Conservation (phyloP, 371 early-diverging fungal genomes). For the Thermomucor indicae-seudaticae region DNA sequence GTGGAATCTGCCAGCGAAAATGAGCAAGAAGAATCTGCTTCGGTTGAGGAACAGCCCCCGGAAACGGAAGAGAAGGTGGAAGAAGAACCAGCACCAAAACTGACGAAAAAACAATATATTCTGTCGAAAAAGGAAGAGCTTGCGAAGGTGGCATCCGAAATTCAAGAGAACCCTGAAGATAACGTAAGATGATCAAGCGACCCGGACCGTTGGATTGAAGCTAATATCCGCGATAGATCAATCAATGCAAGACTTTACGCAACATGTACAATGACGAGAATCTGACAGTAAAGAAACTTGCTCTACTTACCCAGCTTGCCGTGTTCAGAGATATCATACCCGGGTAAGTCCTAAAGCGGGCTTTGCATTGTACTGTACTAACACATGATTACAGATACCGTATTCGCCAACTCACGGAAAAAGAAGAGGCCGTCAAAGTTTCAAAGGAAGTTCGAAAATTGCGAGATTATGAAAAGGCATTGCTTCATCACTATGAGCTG, state of each 20-base stretch:
- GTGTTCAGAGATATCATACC: conserved; percentile 94
- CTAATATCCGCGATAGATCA: background rate
- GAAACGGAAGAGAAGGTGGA: conserved; percentile 10
- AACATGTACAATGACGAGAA: conserved; percentile 53
- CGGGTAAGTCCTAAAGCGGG: conserved; percentile 39
- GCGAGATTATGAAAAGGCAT: conserved; percentile 79
- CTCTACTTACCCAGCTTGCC: conserved; percentile 81
- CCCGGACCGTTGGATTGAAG: background rate
- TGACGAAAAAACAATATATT: conserved; percentile 51
- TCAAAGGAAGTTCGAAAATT: conserved; percentile 87
- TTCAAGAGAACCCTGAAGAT: conserved; percentile 81
- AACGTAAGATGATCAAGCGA: conserved; percentile 34
- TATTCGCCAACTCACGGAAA: conserved; percentile 81
- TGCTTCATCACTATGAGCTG: conserved; percentile 77
- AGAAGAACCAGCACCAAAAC: conserved; percentile 5
- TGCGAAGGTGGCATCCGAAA: conserved; percentile 65
- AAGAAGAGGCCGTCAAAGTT: conserved; percentile 70
- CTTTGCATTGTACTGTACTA: background rate
- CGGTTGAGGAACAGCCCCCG: conserved; percentile 4
- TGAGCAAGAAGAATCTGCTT: conserved; percentile 14
- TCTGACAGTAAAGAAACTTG: conserved; percentile 62
- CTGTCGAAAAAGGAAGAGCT: conserved; percentile 75
- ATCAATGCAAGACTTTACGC: conserved; percentile 57
- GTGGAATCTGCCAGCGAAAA: conserved; percentile 10
- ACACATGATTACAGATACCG: conserved; percentile 55